Percentiles rank a stretch among this genome's conserved stretches.
phyloP scores from a whole-genome alignment of 306 rosid species.

The Ochetophila trinervis region DNA sequence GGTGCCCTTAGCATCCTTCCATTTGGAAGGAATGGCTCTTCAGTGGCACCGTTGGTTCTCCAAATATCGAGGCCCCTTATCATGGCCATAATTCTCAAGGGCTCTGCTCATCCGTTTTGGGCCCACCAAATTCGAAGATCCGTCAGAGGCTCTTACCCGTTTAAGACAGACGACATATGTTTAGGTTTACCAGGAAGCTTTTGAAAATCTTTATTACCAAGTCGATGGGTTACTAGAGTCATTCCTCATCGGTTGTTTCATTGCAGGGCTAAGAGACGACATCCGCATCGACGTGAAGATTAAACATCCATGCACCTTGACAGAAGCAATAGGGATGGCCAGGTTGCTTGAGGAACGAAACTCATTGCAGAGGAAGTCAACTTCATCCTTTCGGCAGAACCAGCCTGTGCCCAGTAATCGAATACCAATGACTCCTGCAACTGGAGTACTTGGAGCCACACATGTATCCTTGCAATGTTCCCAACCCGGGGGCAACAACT shows the following conservation, averaged over 20 bases:
- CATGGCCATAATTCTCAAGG: not conserved
- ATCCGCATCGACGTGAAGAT: not conserved
- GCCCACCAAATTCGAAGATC: not conserved
- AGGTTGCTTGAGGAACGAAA: not conserved
- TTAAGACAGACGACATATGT: not conserved
- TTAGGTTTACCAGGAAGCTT: not conserved
- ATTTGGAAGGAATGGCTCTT: not conserved
- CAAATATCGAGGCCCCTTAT: not conserved
- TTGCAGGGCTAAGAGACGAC: not conserved
- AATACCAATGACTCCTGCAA: too few species aligned
- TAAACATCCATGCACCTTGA: not conserved
- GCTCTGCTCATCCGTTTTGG: not conserved
- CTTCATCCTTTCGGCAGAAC: too few species aligned
- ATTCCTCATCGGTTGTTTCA: not conserved
- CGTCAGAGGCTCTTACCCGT: not conserved
- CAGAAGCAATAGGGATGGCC: not conserved
- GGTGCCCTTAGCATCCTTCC: not conserved
- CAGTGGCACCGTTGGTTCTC: not conserved
- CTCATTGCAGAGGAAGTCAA: not conserved
- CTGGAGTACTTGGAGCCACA: too few species aligned
- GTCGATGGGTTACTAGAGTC: not conserved
- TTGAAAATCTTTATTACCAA: not conserved
- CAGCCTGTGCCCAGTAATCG: too few species aligned
- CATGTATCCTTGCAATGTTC: too few species aligned
- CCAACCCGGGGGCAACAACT: too few species aligned